Evolutionary conservation across 1,284 basidiomycete genomes (phyloP), one percentile per base, ranked within the genome.

Genomic region (Tilletia walkeri): DNA sequence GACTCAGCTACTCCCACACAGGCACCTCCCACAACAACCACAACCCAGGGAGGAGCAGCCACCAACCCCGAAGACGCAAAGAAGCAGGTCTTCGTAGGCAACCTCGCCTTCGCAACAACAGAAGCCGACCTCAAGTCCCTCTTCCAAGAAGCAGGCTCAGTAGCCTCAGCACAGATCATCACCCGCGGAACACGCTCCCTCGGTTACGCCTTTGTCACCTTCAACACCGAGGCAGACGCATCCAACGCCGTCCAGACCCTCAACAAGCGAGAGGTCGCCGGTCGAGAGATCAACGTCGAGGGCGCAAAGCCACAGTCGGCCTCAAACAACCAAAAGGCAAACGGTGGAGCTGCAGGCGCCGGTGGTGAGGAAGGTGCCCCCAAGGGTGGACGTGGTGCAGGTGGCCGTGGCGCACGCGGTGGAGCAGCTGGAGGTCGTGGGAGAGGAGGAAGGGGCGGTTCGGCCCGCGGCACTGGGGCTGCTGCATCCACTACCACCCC

Each of bases 191-290:
- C 78, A 61, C 80, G 80, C 65, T 80, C 78, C 12, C 76, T 80
- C 66, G 80, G 80, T 36, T 81, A 81, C 56, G 78, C 79, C 36
- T 81, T 81, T 66, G 78, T 81, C 69, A 80, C 80, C 67, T 81
- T 76, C 67, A 67, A 75, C 69, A 72, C 78, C 68, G 76, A 77
- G 53, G 69, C 74, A 24, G 78, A 78, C 67, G 80, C 80, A 38
- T 68, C 78, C 65, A 78, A 75, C 50, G 80, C 80, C 50, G 74
- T 80, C 54, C 65, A 74, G 61, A 68, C 72, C 12, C 73, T 81
- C 69, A 75, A 81, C 80, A 79, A 81, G 73, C 73, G 75, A 39
- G 76, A 80, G 36, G 72, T 81, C 48, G 78, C 65, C n/a, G 80
- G 80, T 54, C 77, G 80, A 39, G 74, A 78, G 70, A 79, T 81